A percentile compares a stretch with the other conserved stretches of the same genome.
These are phyloP conservation scores for Solanum tacnaense DNA, from an alignment of 257 asterid species.

Conservation along the genomic window DNA sequence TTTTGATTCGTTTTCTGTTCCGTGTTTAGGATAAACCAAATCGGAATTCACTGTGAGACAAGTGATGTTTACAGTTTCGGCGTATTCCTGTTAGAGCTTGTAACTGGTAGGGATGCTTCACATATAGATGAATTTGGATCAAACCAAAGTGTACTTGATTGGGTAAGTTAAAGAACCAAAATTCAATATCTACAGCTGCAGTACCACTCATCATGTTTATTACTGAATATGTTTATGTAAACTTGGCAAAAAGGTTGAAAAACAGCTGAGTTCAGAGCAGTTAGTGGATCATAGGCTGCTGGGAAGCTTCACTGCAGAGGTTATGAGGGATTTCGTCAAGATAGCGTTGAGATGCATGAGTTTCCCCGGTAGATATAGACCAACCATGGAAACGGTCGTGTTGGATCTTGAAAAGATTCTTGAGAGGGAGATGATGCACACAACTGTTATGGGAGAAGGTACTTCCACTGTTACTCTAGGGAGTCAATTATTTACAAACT, in stretches of 20 bases:
- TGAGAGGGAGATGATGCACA: slow-evolving; percentile 51
- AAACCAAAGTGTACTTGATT: slow-evolving; percentile 25
- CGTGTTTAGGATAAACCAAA: slow-evolving; percentile 25
- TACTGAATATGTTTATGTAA: background rate
- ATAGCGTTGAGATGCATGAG: slow-evolving; percentile 38
- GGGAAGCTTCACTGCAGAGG: slow-evolving; percentile 55
- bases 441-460: slow-evolving; percentile 55
- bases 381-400: slow-evolving; percentile 36
- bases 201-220: background rate
- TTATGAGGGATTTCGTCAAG: slow-evolving; percentile 46
- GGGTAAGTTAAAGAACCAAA: slow-evolving; percentile 34
- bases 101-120: slow-evolving; percentile 46
- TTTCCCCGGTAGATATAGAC: slow-evolving; percentile 39
- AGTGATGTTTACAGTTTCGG: slow-evolving; percentile 74
- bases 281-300: slow-evolving; percentile 38
- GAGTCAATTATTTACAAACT: slow-evolving; percentile 51
- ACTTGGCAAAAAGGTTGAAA: slow-evolving; percentile 26
- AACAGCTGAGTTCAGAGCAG: slow-evolving; percentile 15
- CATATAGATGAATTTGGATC: slow-evolving; percentile 30
- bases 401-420: slow-evolving; percentile 48
- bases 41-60: slow-evolving; percentile 13
- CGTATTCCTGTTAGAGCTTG: slow-evolving; percentile 52
- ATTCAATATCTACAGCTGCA: background rate
- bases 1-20: background rate
- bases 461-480: slow-evolving; percentile 48